phyloP scores from a whole-genome alignment of 2,329 filamentous ascomycete species.

The Aspergillus pseudonomiae region DNA sequence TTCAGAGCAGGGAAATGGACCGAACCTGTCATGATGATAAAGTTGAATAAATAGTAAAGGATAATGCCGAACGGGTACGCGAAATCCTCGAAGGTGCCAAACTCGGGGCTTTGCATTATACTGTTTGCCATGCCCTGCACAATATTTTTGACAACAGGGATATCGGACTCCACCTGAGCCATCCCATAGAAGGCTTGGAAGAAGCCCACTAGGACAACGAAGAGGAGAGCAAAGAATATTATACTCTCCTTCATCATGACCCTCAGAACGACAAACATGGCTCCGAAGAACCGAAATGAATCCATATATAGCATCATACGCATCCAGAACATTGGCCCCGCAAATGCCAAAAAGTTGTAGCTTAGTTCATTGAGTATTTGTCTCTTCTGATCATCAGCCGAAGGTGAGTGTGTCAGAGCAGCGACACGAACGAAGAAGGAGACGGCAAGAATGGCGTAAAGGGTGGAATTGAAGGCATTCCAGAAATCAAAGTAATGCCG shows the following conservation, averaged over 20 bases:
- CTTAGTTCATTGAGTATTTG: slow-evolving; percentile 74
- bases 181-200: slow-evolving; percentile 93
- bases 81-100: slow-evolving; percentile 85
- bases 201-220: slow-evolving; percentile 77
- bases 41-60: slow-evolving; percentile 97
- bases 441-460: slow-evolving; percentile 77
- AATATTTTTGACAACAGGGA: slow-evolving; percentile 48
- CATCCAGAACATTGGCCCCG: slow-evolving; percentile 95
- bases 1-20: background rate
- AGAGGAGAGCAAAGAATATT: slow-evolving; percentile 91
- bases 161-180: slow-evolving; percentile 76
- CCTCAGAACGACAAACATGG: slow-evolving; percentile 96
- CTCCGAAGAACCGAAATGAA: slow-evolving; percentile 91
- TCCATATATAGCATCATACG: slow-evolving; percentile 91
- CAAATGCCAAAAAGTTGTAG: slow-evolving; percentile 93
- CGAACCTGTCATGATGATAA: slow-evolving; percentile 82
- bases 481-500: slow-evolving; percentile 91
- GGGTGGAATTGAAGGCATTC: slow-evolving; percentile 88
- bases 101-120: slow-evolving; percentile 90
- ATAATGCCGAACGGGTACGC: slow-evolving; percentile 91
- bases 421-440: slow-evolving; percentile 80
- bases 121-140: slow-evolving; percentile 74
- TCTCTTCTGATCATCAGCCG: slow-evolving; percentile 55
- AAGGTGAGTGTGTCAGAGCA: slow-evolving; percentile 66
- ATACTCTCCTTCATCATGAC: slow-evolving; percentile 92